Evolutionary conservation across 768 basidiomycete species (phyloP).

Genomic region (Termitomyces sp.): DNA sequence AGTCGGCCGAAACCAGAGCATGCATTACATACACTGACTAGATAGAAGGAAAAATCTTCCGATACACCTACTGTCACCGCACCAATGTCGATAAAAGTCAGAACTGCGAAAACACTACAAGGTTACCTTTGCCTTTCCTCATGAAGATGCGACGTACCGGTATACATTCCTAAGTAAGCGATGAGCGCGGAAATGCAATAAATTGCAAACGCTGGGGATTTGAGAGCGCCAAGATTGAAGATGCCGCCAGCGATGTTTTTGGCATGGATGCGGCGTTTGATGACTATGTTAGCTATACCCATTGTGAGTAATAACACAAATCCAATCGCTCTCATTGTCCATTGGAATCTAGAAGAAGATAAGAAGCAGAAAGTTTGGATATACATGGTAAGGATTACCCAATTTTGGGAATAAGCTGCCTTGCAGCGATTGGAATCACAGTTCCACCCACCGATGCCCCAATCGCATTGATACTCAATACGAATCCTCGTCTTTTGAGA

Average conservation of each 20-base stretch:
- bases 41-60: constrained; percentile 49
- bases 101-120: constrained; percentile 26
- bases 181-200: constrained; percentile 47
- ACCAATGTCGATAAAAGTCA: constrained; percentile 58
- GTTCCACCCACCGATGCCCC: constrained; percentile 64
- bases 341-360: constrained; percentile 46
- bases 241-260: constrained; percentile 48
- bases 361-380: background rate
- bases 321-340: constrained; percentile 66
- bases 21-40: constrained; percentile 61
- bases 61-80: constrained; percentile 44
- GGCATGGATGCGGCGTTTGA: constrained; percentile 50
- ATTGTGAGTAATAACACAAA: constrained; percentile 51
- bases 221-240: constrained; percentile 44
- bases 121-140: constrained; percentile 2
- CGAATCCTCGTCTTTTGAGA: constrained; percentile 47
- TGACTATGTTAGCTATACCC: constrained; percentile 43
- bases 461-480: constrained; percentile 48
- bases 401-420: constrained; percentile 47
- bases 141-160: constrained; percentile 29
- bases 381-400: constrained; percentile 38
- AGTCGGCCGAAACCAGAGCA: constrained; percentile 54
- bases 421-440: constrained; percentile 53
- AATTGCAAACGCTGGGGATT: constrained; percentile 41
- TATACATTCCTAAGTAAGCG: constrained; percentile 61